Base-by-base conservation (phyloP, 2,329 filamentous ascomycete genomes). In the Sarocladium kiliense region DNA sequence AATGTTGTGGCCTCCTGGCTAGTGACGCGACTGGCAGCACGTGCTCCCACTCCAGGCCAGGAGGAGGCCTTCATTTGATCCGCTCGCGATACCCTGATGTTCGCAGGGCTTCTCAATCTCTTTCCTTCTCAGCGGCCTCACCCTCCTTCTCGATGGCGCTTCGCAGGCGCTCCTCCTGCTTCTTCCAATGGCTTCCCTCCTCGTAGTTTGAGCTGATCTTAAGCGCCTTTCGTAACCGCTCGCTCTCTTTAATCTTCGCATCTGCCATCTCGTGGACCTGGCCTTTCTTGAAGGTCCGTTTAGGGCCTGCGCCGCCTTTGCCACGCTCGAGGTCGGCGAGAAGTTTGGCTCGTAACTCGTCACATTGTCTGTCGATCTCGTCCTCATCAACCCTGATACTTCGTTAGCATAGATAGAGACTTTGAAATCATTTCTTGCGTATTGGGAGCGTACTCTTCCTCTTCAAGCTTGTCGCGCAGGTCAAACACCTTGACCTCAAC, bases 231-330 rank as follows among this genome's bases (percentile, higher is more conserved):
- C 93, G 78, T 68, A 99, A 75, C 63, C 89, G 82, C 74, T 97
- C 92, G 71, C 88, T 96, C 79, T 99, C 94, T 69, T 90, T 88
- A 62, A 96, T 93, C 80, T 99, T 99, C 58, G 93, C 94, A 65
- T 94, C 89, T 18, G 94, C 94, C 69, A 96, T 80, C 74, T 97
- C 94, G 75, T 99, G 94, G 19, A 97, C 91, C 73, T 97, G 91
- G 72, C 97, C 91, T 61, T 86, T 80, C 74, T 97, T 99, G 60
- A 97, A 79, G 10, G 82, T 80, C 54, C 68, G 73, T 55, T 72
- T 68, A n/a, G 66, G 71, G 23, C 68, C 72, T 10, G 64, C 68
- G 23, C 59, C 62, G 21, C 59, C 68, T 32, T 64, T 66, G 45
- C 72, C 68, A 58, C 72, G 68, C 56, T 75, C 71, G 32, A 53